Evolutionary conservation across 2,329 filamentous ascomycete species (phyloP), one percentile per base, ranked within the genome.

Genomic region (Septoria linicola): DNA sequence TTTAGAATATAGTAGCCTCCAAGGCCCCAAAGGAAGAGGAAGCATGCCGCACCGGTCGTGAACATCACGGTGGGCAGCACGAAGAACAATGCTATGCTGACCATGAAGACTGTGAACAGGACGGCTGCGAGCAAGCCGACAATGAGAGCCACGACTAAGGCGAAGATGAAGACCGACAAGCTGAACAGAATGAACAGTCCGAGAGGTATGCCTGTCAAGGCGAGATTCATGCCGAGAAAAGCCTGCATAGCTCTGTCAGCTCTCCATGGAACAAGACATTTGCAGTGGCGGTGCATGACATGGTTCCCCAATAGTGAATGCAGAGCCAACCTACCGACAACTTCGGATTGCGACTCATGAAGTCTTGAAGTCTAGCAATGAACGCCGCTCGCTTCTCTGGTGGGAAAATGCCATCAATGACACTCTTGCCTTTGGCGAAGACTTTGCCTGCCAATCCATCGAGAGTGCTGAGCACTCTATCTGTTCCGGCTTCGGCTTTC

Each of bases 61-160:
- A 88, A 68, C 67, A 88, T 80, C 31, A 92, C 71, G 0, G 82
- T 79, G 1, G 87, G 87, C 0, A 88, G 71, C 13, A 93, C 76
- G 34, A 91, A 66, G 41, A 88, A 66, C 8, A 87, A 72, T 2
- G 84, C 85, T 37, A 88, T 68, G 43, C 83, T 81, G 46, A 83
- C 77, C 75, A 82, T 85, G 72, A 87, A 83, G 41, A 87, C 75
- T 1, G 80, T 79, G 72, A 88, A 88, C 49, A 83, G 62, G 7
- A 80, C 63, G 2, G 77, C 78, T 14, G 70, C 73, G 3, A 80
- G 66, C 5, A 79, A 61, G 4, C 71, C 77, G 35, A 80, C 67
- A 14, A 82, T 56, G 32, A 88, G 63, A 10, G 83, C 84, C 23
- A 77, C 76, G 35, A 83, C 70, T 34, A 87, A 65, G 13, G 84